phyloP scores from a whole-genome alignment of 1,139 yeast species.

The Kodamaea sp. region DNA sequence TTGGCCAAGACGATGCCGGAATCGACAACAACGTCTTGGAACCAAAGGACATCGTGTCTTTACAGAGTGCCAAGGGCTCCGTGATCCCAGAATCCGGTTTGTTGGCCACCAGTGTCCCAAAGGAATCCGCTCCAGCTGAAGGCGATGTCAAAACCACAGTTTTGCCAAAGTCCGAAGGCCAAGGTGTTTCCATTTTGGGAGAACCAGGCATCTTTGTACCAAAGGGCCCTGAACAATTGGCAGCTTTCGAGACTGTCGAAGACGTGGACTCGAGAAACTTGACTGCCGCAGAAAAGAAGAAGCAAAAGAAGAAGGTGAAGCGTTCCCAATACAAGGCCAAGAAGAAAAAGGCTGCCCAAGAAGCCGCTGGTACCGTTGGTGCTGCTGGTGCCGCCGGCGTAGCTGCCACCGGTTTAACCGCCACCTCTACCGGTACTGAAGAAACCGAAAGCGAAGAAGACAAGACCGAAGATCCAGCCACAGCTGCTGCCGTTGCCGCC shows the following conservation, averaged over 20 bases:
- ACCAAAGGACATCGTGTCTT: conserved; percentile 33
- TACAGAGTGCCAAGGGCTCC: conserved; percentile 9
- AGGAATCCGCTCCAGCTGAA: conserved; percentile 39
- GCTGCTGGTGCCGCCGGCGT: too few relatives aligned
- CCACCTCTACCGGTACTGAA: conserved; percentile 13
- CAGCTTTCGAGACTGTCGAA: conserved; percentile 38
- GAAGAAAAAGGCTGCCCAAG: conserved; percentile 36
- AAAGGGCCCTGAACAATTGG: conserved; percentile 37
- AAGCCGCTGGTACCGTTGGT: conserved; percentile 14
- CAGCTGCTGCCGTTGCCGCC: conserved; percentile 12
- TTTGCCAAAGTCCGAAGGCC: conserved; percentile 52
- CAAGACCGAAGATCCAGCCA: conserved; percentile 4
- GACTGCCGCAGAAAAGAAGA: conserved; percentile 43
- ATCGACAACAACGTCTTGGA: conserved; percentile 62
- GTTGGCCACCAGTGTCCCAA: conserved; percentile 18
- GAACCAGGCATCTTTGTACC: conserved; percentile 59
- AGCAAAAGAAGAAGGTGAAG: conserved; percentile 51
- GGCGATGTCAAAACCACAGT: conserved; percentile 50
- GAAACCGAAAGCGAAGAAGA: conserved; percentile 10
- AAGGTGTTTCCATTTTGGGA: conserved; percentile 49
- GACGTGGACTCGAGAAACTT: conserved; percentile 42
- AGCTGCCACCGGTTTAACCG: too few relatives aligned
- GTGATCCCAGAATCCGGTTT: conserved; percentile 50
- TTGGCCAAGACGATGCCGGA: conserved; percentile 52
- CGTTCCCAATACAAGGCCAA: conserved; percentile 48